Evolutionary conservation across 805 yeast genomes (phyloP), one percentile per base, ranked within the genome.

Genomic region (Yarrowia sp.): DNA sequence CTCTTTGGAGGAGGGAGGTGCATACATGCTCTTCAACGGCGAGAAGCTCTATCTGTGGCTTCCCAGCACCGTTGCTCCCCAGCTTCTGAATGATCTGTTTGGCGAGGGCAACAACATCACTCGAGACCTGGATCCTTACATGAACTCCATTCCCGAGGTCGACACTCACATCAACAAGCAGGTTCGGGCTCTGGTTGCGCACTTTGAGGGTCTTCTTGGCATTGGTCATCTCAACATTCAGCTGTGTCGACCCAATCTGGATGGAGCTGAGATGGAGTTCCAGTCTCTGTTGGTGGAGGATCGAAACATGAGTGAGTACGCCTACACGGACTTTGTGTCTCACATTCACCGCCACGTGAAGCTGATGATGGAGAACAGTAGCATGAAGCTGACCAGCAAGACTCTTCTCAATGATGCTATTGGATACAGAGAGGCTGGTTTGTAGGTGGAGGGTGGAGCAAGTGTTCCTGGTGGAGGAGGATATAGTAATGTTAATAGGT

Each of bases 1-100:
- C 48, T 71, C 74, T 43, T 71, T 83, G 63, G 77, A 85, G 66
- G 79, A 82, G 62, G 90, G 91, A 46, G 96, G 96, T 8, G 92
- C 89, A 9, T 91, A 89, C 74, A 72, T 95, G 52, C 75, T 88
- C 21, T 92, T 89, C 77, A 84, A 90, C 70, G 93, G 96, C 19
- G 78, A 77, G 22, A 71, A 76, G 14, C 78, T 86, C 3, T 79
- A 79, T 61, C 77, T 92, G 38, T 88, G 89, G 85, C 77, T 92
- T 44, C 90, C 89, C 73, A 83, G 83, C 19, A 82, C 84, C 46
- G 89, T 89, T 0, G 85, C 87, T 68, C 84, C 87, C 10, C 74
- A 84, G 66, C 78, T 95, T 24, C 70, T 92, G 36, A 79, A 83
- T 67, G 98, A 92, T 73, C 75, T 95, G 65, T 86, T 93, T 71